A percentile compares a stretch with the other conserved stretches of the same genome.
These are phyloP conservation scores for Neonectria hederae DNA, from an alignment of 2,329 filamentous ascomycete genomes.

Conservation along the genomic window DNA sequence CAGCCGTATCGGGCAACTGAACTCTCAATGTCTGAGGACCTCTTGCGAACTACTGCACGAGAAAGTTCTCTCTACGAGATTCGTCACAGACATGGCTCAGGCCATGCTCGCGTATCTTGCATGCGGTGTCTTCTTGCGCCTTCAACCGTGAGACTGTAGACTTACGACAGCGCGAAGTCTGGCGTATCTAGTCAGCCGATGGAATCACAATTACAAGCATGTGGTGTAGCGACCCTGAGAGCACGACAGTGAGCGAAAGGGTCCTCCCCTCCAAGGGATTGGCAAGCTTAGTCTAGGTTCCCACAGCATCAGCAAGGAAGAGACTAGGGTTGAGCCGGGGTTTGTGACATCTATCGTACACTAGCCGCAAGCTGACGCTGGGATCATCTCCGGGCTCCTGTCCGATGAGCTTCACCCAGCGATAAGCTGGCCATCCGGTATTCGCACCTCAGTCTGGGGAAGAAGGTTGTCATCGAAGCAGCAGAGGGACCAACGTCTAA, in stretches of 20 bases:
- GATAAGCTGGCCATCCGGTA: slow-evolving; percentile 27
- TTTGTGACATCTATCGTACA: slow-evolving; percentile 34
- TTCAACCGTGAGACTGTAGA: slow-evolving; percentile 10
- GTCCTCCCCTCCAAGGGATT: neutral
- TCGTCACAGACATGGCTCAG: slow-evolving; percentile 32
- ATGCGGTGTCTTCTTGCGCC: slow-evolving; percentile 13
- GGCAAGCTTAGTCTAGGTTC: neutral
- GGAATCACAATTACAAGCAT: neutral
- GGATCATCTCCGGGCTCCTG: slow-evolving; percentile 24
- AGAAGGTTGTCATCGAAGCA: slow-evolving; percentile 17
- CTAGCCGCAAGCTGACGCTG: slow-evolving; percentile 32
- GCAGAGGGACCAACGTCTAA: slow-evolving; percentile 21
- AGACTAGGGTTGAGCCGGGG: slow-evolving; percentile 29
- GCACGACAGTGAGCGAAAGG: neutral
- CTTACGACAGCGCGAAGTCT: too few relatives aligned
- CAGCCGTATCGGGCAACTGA: slow-evolving; percentile 33
- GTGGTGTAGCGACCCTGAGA: slow-evolving; percentile 11
- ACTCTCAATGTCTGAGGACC: slow-evolving; percentile 25
- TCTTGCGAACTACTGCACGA: slow-evolving; percentile 36
- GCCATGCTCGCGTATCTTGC: slow-evolving; percentile 23
- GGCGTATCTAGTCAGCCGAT: neutral
- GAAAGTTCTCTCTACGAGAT: slow-evolving; percentile 30
- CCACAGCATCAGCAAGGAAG: slow-evolving; percentile 15
- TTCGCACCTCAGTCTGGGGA: slow-evolving; percentile 37
- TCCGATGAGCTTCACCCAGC: slow-evolving; percentile 29